Evolutionary conservation across 257 asterid species (phyloP).

Genomic region (Fraxinus cuspidata): DNA sequence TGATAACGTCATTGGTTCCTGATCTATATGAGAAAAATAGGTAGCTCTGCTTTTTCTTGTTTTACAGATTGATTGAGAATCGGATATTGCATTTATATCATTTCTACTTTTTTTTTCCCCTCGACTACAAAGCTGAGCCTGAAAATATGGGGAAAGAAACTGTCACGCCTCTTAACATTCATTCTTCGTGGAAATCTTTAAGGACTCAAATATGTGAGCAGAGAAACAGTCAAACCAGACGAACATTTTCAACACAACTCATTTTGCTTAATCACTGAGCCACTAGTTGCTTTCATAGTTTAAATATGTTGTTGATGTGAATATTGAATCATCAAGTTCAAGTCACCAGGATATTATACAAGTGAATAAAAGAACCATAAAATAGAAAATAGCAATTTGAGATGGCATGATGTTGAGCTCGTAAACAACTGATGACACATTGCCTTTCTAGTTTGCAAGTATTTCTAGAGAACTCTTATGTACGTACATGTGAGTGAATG

Average conservation of each 20-base stretch:
- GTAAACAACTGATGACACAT: no score
- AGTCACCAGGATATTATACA: neutral
- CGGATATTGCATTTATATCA: neutral
- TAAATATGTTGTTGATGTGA: neutral
- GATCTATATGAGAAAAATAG: neutral
- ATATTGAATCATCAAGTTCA: slow-evolving; percentile 3
- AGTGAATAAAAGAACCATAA: neutral
- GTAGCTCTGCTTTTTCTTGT: slow-evolving; percentile 17
- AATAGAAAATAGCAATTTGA: neutral
- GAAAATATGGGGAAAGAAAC: slow-evolving; percentile 1
- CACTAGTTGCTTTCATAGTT: neutral
- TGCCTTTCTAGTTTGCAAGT: neutral
- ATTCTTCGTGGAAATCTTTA: neutral
- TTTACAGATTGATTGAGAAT: neutral
- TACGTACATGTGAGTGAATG: neutral
- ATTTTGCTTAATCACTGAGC: neutral
- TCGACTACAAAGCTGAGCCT: neutral
- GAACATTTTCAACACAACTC: neutral
- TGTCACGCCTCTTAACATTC: neutral
- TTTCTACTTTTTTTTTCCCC: neutral
- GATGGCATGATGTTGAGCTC: no score
- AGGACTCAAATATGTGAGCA: neutral
- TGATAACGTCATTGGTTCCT: slow-evolving; percentile 13
- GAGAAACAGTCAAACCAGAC: no score
- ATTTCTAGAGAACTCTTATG: no score